Conservation (phyloP, 1,284 basidiomycete species). For the Earliella scabrosa region DNA sequence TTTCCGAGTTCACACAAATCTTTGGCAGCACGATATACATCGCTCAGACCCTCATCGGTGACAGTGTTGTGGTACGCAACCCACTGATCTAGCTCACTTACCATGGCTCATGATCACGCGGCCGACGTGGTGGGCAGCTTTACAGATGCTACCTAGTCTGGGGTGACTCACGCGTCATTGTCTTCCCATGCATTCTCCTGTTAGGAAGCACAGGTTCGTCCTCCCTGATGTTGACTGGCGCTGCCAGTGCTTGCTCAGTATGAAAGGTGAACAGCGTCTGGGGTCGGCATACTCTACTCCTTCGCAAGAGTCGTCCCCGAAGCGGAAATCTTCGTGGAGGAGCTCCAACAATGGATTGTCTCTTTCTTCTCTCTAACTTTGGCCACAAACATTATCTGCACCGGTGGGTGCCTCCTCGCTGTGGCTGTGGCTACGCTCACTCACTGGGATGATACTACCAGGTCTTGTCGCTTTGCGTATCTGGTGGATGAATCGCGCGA, state of each 20-base stretch:
- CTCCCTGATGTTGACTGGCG: too few species aligned
- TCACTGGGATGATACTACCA: conserved; percentile 7
- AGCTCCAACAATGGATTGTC: conserved; percentile 38
- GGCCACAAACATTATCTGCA: conserved; percentile 41
- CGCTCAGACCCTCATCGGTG: conserved; percentile 22
- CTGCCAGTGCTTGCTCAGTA: not conserved
- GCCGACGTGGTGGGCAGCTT: too few species aligned
- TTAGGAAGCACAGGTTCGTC: conserved; percentile 9
- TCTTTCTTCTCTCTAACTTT: conserved; percentile 43
- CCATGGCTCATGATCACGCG: too few species aligned
- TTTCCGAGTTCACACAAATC: conserved; percentile 28
- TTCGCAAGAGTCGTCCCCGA: conserved; percentile 17
- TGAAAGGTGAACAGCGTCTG: conserved; percentile 3
- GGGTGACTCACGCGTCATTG: conserved; percentile 3
- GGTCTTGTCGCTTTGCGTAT: conserved; percentile 41
- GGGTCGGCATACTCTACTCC: conserved; percentile 18
- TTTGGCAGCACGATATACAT: conserved; percentile 31
- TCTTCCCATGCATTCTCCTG: conserved; percentile 10
- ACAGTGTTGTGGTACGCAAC: conserved; percentile 11
- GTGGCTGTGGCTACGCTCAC: too few species aligned
- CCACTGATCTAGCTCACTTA: too few species aligned
- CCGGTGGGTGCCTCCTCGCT: conserved; percentile 26
- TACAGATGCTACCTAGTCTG: conserved; percentile 17
- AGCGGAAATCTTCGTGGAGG: conserved; percentile 30
- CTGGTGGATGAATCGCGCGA: conserved; percentile 38